Conservation (phyloP, 768 basidiomycete genomes). For the Gymnopilus junonius region DNA sequence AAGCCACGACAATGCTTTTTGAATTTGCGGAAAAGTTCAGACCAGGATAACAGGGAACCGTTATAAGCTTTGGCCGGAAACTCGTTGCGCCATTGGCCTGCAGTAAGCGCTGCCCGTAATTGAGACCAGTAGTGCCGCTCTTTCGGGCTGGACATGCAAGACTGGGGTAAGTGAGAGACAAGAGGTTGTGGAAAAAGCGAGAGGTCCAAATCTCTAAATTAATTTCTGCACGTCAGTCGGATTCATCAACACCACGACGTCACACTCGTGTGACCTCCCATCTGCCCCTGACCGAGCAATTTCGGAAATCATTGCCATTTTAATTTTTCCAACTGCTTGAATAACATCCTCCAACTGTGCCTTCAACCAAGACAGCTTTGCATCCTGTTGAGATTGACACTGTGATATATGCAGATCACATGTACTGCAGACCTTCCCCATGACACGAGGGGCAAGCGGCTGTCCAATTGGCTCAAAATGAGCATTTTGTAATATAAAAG, state of each 20-base stretch:
- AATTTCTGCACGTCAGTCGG: too few species aligned
- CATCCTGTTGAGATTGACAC: too few species aligned
- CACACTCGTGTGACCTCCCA: not conserved
- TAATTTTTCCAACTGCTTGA: not conserved
- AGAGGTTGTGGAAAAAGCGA: not conserved
- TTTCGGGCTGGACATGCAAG: slow-evolving; percentile 46
- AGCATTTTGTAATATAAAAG: too few species aligned
- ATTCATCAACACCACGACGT: not conserved
- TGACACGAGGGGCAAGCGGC: too few species aligned
- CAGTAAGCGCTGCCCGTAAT: slow-evolving; percentile 69
- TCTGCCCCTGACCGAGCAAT: not conserved
- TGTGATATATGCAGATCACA: too few species aligned
- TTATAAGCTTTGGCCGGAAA: slow-evolving; percentile 65
- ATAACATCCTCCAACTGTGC: too few species aligned
- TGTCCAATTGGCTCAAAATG: too few species aligned
- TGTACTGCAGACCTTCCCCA: too few species aligned
- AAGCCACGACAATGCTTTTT: slow-evolving; percentile 79
- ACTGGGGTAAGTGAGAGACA: not conserved
- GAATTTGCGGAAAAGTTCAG: slow-evolving; percentile 83
- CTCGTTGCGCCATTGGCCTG: slow-evolving; percentile 71
- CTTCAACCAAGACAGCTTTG: too few species aligned
- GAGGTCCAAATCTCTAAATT: not conserved
- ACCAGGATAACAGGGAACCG: slow-evolving; percentile 64
- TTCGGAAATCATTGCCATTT: not conserved
- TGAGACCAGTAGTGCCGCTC: slow-evolving; percentile 82